A percentile compares a stretch with the other conserved stretches of the same genome.
Conservation (phyloP, 1,284 basidiomycete genomes). For the Malassezia globosa region DNA sequence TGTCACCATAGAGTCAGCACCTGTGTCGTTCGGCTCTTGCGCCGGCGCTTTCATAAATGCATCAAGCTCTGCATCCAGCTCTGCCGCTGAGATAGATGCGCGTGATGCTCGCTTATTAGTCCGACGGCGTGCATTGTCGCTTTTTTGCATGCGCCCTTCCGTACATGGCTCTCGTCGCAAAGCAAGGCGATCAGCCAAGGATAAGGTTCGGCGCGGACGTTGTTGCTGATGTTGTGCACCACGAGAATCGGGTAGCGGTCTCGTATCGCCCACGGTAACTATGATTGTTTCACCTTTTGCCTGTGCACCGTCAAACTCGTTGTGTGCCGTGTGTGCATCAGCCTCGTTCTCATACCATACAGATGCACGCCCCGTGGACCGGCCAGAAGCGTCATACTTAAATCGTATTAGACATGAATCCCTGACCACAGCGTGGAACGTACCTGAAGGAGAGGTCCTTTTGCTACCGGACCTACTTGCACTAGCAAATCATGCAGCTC, state of each 20-base stretch:
- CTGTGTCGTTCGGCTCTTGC: too few relatives aligned
- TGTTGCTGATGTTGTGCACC: too few relatives aligned
- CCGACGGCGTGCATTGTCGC: too few relatives aligned
- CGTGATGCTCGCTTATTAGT: neutral
- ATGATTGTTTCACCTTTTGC: too few relatives aligned
- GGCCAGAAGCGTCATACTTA: slow-evolving; percentile 12
- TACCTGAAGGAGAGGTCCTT: slow-evolving; percentile 7
- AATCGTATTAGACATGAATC: neutral
- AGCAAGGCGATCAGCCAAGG: too few relatives aligned
- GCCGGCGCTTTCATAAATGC: slow-evolving; percentile 11
- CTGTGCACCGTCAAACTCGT: too few relatives aligned
- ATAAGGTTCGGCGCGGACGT: too few relatives aligned
- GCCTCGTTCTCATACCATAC: slow-evolving; percentile 4
- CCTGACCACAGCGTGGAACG: neutral
- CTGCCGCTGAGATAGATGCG: neutral
- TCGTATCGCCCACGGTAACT: too few relatives aligned
- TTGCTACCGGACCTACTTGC: neutral
- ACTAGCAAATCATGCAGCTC: slow-evolving; percentile 1
- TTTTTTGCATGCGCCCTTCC: too few relatives aligned
- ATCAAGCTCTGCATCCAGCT: slow-evolving; percentile 11
- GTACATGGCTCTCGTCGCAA: too few relatives aligned
- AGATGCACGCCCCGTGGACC: slow-evolving; percentile 3
- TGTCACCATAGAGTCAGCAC: slow-evolving; percentile 1
- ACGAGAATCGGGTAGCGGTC: too few relatives aligned
- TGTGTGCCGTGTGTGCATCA: neutral